phyloP scores from a whole-genome alignment of 495 filamentous ascomycete genomes.

The Daldinia bambusicola region DNA sequence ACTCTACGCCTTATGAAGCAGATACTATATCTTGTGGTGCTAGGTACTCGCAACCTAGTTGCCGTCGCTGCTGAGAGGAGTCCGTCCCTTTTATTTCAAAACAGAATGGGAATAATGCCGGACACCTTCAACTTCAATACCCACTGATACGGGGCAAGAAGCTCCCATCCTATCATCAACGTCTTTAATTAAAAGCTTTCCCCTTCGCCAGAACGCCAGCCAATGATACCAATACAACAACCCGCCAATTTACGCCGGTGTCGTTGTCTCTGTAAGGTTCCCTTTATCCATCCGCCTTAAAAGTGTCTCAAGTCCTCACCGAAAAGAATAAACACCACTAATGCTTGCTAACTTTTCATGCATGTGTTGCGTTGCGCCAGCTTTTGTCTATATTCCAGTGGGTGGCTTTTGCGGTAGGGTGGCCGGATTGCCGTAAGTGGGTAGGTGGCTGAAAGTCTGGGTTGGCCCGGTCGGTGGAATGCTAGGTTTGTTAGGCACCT shows the following conservation, averaged over 20 bases:
- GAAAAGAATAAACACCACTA: constrained; percentile 49
- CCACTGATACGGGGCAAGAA: not conserved
- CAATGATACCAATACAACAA: constrained; percentile 47
- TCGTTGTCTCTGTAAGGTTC: constrained; percentile 43
- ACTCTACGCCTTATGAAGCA: constrained; percentile 43
- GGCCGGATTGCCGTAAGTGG: constrained; percentile 66
- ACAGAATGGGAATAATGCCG: constrained; percentile 9
- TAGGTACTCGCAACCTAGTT: not conserved
- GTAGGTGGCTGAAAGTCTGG: constrained; percentile 59
- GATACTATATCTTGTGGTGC: constrained; percentile 40
- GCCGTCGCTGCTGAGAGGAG: constrained; percentile 7
- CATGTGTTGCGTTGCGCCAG: constrained; percentile 35
- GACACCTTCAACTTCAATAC: constrained; percentile 8
- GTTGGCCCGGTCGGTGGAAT: constrained; percentile 46
- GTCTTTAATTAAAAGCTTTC: constrained; percentile 16
- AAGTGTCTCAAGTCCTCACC: constrained; percentile 29
- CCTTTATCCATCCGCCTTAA: constrained; percentile 47
- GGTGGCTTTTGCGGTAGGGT: constrained; percentile 67
- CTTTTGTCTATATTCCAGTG: constrained; percentile 49
- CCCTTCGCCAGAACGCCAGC: constrained; percentile 44
- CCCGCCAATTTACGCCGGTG: constrained; percentile 46
- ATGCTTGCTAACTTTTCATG: constrained; percentile 48
- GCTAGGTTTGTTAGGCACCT: constrained; percentile 52
- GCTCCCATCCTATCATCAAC: constrained; percentile 31
- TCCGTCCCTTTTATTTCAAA: constrained; percentile 9